These are phyloP conservation scores for Cotoneaster glaucophyllus DNA, from an alignment of 306 rosid genomes.

Conservation along the genomic window DNA sequence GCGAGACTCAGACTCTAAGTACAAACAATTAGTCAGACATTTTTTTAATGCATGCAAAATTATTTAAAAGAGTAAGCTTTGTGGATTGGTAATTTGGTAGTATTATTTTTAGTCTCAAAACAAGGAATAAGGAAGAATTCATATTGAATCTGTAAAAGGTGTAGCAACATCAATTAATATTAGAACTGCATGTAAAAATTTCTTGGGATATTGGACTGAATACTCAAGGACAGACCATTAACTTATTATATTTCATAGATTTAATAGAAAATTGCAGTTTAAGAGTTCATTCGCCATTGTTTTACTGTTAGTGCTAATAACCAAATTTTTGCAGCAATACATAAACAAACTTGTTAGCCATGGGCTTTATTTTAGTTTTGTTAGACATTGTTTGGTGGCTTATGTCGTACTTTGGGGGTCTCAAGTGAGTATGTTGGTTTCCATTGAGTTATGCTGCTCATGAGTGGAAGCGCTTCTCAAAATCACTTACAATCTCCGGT, in stretches of 20 bases:
- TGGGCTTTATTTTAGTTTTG: not conserved
- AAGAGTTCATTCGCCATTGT: not conserved
- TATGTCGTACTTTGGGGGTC: not conserved
- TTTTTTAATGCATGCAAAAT: not conserved
- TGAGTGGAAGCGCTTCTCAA: not conserved
- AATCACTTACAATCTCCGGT: not conserved
- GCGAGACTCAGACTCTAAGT: not conserved
- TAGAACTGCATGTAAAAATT: not conserved
- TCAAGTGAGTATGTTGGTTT: not conserved
- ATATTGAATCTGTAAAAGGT: not conserved
- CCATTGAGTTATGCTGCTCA: conserved; percentile 2
- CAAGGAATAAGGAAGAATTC: not conserved
- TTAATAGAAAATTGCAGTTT: not conserved
- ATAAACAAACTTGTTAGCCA: not conserved
- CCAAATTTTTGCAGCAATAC: not conserved
- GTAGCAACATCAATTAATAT: not conserved
- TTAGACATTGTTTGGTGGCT: not conserved
- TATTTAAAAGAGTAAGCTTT: not conserved
- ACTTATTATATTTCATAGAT: not conserved
- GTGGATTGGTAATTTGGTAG: not conserved
- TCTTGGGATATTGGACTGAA: no score
- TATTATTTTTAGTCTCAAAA: not conserved
- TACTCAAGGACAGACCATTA: not conserved
- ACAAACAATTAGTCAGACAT: not conserved
- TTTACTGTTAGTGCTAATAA: not conserved